Evolutionary conservation across 2,329 filamentous ascomycete genomes (phyloP), one percentile per base, ranked within the genome.

Genomic region (Monosporascus cannonballus): DNA sequence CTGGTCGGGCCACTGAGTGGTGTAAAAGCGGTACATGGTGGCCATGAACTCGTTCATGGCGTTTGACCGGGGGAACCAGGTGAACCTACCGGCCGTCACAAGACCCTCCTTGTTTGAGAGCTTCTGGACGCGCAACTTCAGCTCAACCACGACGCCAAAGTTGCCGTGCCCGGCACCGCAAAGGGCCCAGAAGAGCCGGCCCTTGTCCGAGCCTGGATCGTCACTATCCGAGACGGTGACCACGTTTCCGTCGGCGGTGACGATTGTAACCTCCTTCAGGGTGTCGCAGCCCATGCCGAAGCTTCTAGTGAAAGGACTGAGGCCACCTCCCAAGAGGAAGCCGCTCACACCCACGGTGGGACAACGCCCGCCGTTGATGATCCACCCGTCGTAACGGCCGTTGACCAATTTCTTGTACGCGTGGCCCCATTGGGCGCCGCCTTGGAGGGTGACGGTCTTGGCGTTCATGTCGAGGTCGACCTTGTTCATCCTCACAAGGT

Each of bases 131-230:
- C 50, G 44, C 20, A 70, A 34, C 50, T 66, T 69, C 54, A 70
- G 59, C 22, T 67, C 15, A 0, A 64, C 61, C 0, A 73, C 55
- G 2, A 75, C 66, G 0, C 72, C 73, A 27, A 70, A 75, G 3
- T 73, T 75, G 2, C 69, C 71, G 8, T 68, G 68, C 0, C 73
- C 72, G 3, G 66, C 71, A 4, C 73, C 72, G 1, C 68, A 61
- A 3, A 74, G 63, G 0, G 71, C 72, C 61, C 67, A 74, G 59
- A 75, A 75, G 1, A 74, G 54, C 30, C 3, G 58, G 3, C 61
- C 48, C 34, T 69, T 61, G 0, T 57, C 48, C 3, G 60, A 54
- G 0, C 62, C 59, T 4, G 25, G 24, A 0, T 65, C 52, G 38
- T 60, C 59, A 0, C 14, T 50, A 0, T 59, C 52, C 4, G 9